These are phyloP conservation scores for Taxawa tesnikishii DNA, from an alignment of 2,329 filamentous ascomycete species.

Conservation along the genomic window DNA sequence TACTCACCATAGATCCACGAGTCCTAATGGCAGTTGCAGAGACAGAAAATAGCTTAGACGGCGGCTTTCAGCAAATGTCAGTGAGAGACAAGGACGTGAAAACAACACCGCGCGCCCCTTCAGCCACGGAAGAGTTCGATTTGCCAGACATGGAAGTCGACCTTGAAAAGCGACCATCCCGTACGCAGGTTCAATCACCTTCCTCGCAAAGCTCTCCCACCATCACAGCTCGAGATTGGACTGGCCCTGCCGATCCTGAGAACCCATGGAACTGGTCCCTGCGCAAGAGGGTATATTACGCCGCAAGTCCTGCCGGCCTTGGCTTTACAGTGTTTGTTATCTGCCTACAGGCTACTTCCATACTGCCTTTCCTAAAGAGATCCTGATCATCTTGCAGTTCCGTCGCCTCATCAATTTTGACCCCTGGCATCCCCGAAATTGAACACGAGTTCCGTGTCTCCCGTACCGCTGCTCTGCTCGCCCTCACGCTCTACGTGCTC, in stretches of 20 bases:
- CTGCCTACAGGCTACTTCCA: too few species aligned
- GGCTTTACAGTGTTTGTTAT: slow-evolving; percentile 6
- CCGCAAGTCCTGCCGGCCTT: slow-evolving; percentile 9
- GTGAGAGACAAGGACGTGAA: too few species aligned
- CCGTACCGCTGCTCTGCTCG: slow-evolving; percentile 44
- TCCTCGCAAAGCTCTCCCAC: not conserved
- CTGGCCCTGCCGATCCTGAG: slow-evolving; percentile 13
- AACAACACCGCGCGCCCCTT: too few species aligned
- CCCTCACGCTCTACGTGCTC: slow-evolving; percentile 47
- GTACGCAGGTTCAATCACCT: too few species aligned
- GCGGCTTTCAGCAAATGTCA: too few species aligned
- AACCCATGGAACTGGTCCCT: slow-evolving; percentile 19
- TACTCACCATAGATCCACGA: too few species aligned
- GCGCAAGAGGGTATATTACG: slow-evolving; percentile 9
- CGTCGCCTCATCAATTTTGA: slow-evolving; percentile 5
- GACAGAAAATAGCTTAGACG: too few species aligned
- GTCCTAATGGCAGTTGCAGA: too few species aligned
- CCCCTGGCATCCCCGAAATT: slow-evolving; percentile 20
- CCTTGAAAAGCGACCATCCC: not conserved
- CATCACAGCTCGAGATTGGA: slow-evolving; percentile 14
- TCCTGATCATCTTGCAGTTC: not conserved
- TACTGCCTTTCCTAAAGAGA: not conserved
- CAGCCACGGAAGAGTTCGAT: not conserved
- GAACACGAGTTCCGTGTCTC: slow-evolving; percentile 41
- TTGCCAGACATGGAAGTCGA: not conserved